These are phyloP conservation scores for Backusella circina DNA, from an alignment of 192 early-diverging fungal genomes.

Conservation along the genomic window DNA sequence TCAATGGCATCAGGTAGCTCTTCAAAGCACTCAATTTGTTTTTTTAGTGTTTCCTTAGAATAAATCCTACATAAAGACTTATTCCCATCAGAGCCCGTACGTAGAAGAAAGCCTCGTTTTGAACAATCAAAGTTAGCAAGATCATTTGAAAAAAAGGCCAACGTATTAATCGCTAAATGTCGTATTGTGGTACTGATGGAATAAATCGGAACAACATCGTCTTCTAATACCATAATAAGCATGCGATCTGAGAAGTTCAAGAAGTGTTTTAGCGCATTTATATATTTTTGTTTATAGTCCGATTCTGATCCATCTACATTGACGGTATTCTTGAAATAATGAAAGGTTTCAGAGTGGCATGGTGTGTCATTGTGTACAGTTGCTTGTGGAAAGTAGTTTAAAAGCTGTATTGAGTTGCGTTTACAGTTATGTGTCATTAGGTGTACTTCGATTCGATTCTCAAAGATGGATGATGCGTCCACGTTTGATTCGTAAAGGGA, in stretches of 20 bases:
- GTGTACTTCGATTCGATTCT: background rate
- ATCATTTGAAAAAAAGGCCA: background rate
- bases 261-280: background rate
- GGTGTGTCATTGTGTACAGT: background rate
- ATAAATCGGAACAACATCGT: background rate
- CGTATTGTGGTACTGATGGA: background rate
- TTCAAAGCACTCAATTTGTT: background rate
- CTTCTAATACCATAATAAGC: background rate
- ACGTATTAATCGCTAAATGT: background rate
- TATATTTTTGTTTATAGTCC: background rate
- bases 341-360: background rate
- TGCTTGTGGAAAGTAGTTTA: background rate
- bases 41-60: background rate
- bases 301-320: background rate
- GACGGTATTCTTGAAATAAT: background rate
- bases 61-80: background rate
- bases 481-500: background rate
- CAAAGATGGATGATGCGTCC: background rate
- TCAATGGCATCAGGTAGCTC: background rate
- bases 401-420: background rate
- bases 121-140: background rate
- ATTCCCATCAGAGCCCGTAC: background rate
- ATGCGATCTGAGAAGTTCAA: background rate
- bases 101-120: background rate
- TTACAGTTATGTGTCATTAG: background rate